phyloP scores from a whole-genome alignment of 1,284 basidiomycete species.

The Wallemia ichthyophaga region DNA sequence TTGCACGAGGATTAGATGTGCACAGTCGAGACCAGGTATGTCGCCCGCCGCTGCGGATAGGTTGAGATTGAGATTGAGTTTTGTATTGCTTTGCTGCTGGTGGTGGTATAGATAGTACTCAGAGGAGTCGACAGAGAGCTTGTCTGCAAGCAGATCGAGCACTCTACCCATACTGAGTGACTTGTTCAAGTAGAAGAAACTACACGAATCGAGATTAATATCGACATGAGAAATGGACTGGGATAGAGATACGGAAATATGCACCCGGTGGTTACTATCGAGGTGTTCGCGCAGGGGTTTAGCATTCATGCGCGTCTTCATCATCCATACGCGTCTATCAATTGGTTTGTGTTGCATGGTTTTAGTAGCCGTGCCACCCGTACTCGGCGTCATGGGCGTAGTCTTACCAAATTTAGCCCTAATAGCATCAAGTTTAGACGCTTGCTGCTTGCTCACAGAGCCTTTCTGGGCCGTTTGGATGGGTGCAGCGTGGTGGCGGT shows the following conservation, averaged over 20 bases:
- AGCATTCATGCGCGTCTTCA: conserved; percentile 1
- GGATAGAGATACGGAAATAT: not conserved
- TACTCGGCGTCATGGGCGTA: not conserved
- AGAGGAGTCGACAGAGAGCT: not conserved
- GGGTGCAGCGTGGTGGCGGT: not conserved
- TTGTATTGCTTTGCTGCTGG: not conserved
- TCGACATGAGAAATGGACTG: too few relatives aligned
- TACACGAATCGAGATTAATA: not conserved
- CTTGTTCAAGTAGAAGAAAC: not conserved
- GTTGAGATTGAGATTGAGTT: not conserved
- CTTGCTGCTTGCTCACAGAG: not conserved
- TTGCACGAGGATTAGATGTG: too few relatives aligned
- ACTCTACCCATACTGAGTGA: not conserved
- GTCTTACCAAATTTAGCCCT: not conserved
- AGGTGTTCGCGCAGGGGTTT: not conserved
- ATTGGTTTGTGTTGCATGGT: too few relatives aligned
- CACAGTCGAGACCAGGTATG: not conserved
- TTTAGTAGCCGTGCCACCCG: too few relatives aligned
- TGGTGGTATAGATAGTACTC: not conserved
- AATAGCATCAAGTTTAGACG: not conserved
- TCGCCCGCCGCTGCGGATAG: not conserved
- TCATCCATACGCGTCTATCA: not conserved
- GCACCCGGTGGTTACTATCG: not conserved
- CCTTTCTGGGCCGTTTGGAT: not conserved
- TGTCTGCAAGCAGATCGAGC: not conserved